These are phyloP conservation scores for Pueraria montana DNA, from an alignment of 306 rosid species.

Conservation along the genomic window DNA sequence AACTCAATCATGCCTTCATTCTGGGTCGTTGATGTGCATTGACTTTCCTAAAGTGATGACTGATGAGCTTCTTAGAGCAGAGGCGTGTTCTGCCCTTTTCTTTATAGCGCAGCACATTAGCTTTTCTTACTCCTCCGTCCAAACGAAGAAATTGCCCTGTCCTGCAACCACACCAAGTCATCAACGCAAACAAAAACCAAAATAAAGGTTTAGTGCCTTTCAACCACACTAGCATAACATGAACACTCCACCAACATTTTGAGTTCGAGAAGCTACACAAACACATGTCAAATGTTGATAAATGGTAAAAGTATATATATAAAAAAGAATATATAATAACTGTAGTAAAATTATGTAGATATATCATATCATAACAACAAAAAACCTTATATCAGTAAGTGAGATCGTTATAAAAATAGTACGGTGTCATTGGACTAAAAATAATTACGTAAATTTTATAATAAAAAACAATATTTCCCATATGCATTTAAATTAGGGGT, in stretches of 20 bases:
- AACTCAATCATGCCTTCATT: background rate
- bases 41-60: background rate
- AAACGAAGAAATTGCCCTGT: background rate
- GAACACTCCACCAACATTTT: background rate
- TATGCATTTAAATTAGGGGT: no score
- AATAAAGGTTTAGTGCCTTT: background rate
- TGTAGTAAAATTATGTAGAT: no score
- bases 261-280: background rate
- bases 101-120: background rate
- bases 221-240: background rate
- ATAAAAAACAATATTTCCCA: no score
- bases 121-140: background rate
- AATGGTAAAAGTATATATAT: no score
- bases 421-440: no score
- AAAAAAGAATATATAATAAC: no score
- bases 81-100: background rate
- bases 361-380: no score
- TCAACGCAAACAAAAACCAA: background rate
- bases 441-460: no score
- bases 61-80: no score
- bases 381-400: no score
- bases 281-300: background rate
- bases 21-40: background rate
- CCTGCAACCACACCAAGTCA: background rate
- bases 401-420: no score